Evolutionary conservation across 345 rosid genomes (phyloP).

Genomic region (Hibiscus trionum): DNA sequence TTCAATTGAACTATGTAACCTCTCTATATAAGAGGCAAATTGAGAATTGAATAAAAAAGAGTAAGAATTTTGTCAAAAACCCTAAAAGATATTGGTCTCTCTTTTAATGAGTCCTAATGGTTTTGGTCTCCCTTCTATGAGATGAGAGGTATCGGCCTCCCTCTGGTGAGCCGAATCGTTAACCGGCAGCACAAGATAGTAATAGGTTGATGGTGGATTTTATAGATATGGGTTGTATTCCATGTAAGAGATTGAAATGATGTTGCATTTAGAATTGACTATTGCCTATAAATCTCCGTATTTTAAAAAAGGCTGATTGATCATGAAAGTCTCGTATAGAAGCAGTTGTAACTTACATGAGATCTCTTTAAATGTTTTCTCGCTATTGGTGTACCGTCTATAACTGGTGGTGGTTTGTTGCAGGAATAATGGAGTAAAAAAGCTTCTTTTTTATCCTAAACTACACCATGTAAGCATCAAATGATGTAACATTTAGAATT

Average conservation of each 20-base stretch:
- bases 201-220: not conserved
- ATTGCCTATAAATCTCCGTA: not conserved
- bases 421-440: constrained; percentile 57
- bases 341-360: not conserved
- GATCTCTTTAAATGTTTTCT: not conserved
- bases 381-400: constrained; percentile 10
- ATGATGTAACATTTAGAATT: constrained; percentile 8
- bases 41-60: too few relatives aligned
- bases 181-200: too few relatives aligned
- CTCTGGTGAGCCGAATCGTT: too few relatives aligned
- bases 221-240: not conserved
- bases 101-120: too few relatives aligned
- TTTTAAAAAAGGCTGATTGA: not conserved
- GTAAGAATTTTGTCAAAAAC: too few relatives aligned
- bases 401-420: constrained; percentile 20
- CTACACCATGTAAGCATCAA: constrained; percentile 52
- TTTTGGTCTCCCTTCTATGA: too few relatives aligned
- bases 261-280: not conserved
- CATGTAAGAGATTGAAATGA: not conserved
- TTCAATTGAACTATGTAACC: too few relatives aligned
- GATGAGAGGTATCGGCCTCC: too few relatives aligned
- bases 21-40: too few relatives aligned
- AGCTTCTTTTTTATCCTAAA: constrained; percentile 79
- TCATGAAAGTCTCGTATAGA: not conserved
- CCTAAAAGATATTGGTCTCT: too few relatives aligned